A percentile compares a stretch with the other conserved stretches of the same genome.
These are phyloP conservation scores for Tolypocladium ovalisporum DNA, from an alignment of 2,329 filamentous ascomycete species.

Conservation along the genomic window DNA sequence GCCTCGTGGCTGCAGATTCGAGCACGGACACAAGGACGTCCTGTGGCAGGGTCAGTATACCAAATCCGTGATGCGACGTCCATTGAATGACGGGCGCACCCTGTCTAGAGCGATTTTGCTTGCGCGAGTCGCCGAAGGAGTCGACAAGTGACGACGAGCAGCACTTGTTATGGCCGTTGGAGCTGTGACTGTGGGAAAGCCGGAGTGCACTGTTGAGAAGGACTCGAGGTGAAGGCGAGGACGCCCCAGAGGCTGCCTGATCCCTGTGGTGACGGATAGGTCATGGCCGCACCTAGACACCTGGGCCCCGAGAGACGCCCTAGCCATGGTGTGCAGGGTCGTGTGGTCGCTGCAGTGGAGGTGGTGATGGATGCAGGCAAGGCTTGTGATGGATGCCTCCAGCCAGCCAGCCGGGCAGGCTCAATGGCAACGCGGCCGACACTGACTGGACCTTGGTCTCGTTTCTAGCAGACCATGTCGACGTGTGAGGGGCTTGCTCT, in stretches of 20 bases:
- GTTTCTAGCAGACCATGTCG: background rate
- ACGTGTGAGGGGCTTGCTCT: background rate
- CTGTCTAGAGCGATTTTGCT: conserved; percentile 21
- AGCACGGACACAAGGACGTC: conserved; percentile 82
- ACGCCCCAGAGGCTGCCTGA: background rate
- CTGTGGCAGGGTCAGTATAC: conserved; percentile 25
- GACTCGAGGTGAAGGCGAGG: background rate
- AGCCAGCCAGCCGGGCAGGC: background rate
- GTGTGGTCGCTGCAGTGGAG: conserved; percentile 1
- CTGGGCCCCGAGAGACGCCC: conserved; percentile 28
- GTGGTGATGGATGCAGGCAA: background rate
- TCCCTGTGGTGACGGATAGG: conserved; percentile 1
- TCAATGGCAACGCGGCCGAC: background rate
- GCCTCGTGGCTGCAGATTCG: conserved; percentile 79
- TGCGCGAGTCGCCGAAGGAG: conserved; percentile 15
- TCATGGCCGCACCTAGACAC: conserved; percentile 16
- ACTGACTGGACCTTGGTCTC: background rate
- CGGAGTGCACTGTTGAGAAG: background rate
- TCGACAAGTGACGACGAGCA: conserved; percentile 15
- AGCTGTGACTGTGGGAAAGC: conserved; percentile 2
- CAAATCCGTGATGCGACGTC: background rate
- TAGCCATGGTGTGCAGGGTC: conserved; percentile 24
- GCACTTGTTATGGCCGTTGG: conserved; percentile 5
- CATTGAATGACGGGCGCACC: conserved; percentile 8
- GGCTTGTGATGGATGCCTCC: background rate